A percentile compares a stretch with the other conserved stretches of the same genome.
phyloP scores from a whole-genome alignment of 768 basidiomycete species.

The Mycena venus region DNA sequence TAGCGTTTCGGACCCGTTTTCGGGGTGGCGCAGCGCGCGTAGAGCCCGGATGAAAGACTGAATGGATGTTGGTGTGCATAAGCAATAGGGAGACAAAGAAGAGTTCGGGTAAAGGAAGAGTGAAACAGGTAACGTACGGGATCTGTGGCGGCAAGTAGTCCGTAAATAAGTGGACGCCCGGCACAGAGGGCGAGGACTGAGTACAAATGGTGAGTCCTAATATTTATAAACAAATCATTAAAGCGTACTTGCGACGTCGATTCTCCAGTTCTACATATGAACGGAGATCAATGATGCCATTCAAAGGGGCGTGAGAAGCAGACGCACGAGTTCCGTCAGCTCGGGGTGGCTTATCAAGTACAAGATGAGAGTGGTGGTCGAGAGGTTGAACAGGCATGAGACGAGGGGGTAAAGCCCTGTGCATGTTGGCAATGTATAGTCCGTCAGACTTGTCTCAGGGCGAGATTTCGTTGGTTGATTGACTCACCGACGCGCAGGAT shows the following conservation, averaged over 20 bases:
- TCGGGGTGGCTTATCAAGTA: not conserved
- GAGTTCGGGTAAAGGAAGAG: not conserved
- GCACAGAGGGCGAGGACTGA: not conserved
- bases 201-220: not conserved
- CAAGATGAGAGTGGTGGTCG: not conserved
- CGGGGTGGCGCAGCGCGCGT: not conserved
- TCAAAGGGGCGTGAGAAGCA: not conserved
- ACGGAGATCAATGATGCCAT: not conserved
- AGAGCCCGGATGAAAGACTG: slow-evolving; percentile 12
- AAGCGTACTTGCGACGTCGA: not conserved
- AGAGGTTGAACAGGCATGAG: not conserved
- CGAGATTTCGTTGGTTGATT: not conserved
- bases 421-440: not conserved
- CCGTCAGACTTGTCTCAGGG: not conserved
- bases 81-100: not conserved
- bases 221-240: not conserved
- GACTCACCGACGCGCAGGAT: not conserved
- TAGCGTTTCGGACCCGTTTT: not conserved
- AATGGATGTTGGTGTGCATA: not conserved
- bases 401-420: slow-evolving; percentile 6
- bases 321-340: not conserved
- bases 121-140: not conserved
- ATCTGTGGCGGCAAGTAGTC: not conserved
- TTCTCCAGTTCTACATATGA: not conserved
- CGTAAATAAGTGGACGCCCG: too few relatives aligned